Conservation (phyloP, 208 protist species). For the Wallacemonas sp. region DNA sequence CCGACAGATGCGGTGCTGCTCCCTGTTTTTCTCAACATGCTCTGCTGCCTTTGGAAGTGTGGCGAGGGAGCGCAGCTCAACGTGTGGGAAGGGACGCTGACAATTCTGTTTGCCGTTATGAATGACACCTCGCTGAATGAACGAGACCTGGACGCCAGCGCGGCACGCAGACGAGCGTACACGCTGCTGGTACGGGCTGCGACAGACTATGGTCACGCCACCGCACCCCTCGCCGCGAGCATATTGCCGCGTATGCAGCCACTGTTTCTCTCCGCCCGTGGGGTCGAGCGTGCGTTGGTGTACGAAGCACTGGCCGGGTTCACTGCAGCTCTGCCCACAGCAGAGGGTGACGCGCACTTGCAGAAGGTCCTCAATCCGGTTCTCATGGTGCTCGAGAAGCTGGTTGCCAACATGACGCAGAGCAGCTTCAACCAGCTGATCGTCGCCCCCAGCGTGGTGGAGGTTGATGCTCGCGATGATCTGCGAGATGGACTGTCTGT, state of each 20-base stretch:
- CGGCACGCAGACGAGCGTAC: constrained; percentile 51
- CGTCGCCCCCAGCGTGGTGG: constrained; percentile 17
- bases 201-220: constrained; percentile 25
- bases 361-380: constrained; percentile 64
- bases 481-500: constrained; percentile 49
- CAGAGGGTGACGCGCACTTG: constrained; percentile 47
- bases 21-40: constrained; percentile 85
- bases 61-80: constrained; percentile 40
- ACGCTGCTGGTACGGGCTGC: constrained; percentile 54
- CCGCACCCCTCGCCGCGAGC: constrained; percentile 19
- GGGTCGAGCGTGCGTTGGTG: constrained; percentile 49
- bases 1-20: constrained; percentile 72
- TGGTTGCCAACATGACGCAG: constrained; percentile 31
- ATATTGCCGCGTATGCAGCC: constrained; percentile 46
- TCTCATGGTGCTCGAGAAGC: constrained; percentile 33
- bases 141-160: constrained; percentile 28
- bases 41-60: constrained; percentile 72
- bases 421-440: constrained; percentile 61
- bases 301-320: constrained; percentile 75
- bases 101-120: constrained; percentile 49
- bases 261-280: constrained; percentile 36
- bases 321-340: constrained; percentile 34
- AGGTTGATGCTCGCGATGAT: constrained; percentile 27
- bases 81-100: constrained; percentile 64
- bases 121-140: constrained; percentile 14